Conservation (phyloP, 2,329 filamentous ascomycete species). For the Microdochium bolleyi region DNA sequence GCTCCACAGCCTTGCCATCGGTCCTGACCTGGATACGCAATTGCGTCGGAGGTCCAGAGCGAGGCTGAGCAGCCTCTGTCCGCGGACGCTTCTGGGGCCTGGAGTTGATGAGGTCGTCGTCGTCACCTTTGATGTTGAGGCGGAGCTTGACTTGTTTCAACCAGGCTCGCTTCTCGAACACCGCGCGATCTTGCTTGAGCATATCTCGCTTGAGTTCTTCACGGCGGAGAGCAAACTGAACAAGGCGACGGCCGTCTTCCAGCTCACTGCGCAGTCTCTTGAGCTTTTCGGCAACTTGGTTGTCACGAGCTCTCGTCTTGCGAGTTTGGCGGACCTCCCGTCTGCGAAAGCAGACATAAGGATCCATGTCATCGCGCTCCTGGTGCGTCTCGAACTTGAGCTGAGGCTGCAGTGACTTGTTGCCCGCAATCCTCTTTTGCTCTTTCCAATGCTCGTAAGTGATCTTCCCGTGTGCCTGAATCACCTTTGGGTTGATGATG, state of each 20-base stretch:
- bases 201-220: constrained; percentile 74
- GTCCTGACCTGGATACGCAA: constrained; percentile 62
- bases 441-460: constrained; percentile 88
- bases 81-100: constrained; percentile 62
- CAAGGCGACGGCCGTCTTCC: constrained; percentile 77
- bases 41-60: constrained; percentile 52
- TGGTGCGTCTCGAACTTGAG: constrained; percentile 93
- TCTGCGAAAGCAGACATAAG: constrained; percentile 95
- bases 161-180: constrained; percentile 76
- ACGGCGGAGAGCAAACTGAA: constrained; percentile 69
- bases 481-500: constrained; percentile 33
- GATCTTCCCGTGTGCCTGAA: constrained; percentile 56
- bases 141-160: constrained; percentile 86
- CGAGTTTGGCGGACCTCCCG: constrained; percentile 90
- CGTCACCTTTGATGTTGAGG: constrained; percentile 82
- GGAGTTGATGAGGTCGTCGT: constrained; percentile 90
- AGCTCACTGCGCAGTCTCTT: constrained; percentile 86
- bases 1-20: constrained; percentile 63
- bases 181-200: constrained; percentile 62
- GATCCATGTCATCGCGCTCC: constrained; percentile 91
- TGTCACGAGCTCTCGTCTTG: constrained; percentile 90
- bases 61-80: constrained; percentile 54
- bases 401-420: constrained; percentile 64
- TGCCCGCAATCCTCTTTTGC: constrained; percentile 57
- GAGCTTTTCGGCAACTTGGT: constrained; percentile 88